Conservation (phyloP, 139 green algal genomes). For the Asterochloris sp. region DNA sequence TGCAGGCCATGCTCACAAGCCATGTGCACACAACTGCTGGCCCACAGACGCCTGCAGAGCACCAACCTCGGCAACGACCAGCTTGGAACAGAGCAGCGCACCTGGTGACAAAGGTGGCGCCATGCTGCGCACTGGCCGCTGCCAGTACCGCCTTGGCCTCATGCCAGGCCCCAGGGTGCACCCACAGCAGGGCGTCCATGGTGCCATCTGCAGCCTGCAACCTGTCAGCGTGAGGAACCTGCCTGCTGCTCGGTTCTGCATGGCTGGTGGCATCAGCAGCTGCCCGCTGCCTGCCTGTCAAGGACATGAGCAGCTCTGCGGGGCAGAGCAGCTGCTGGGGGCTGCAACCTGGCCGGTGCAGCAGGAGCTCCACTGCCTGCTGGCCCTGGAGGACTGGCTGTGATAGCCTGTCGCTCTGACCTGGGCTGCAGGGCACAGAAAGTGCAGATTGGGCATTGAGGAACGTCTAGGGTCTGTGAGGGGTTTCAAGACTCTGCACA, state of each 20-base stretch:
- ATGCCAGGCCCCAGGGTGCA: background rate
- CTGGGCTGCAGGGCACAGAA: background rate
- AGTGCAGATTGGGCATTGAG: background rate
- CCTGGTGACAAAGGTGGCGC: background rate
- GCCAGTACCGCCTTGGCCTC: constrained; percentile 2
- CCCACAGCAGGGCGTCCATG: background rate
- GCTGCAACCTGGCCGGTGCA: background rate
- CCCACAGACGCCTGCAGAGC: background rate
- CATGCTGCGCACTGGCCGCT: background rate
- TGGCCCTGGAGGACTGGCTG: background rate
- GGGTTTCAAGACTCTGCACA: background rate
- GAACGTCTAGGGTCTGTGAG: background rate
- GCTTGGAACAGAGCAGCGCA: background rate
- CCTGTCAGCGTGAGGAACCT: background rate
- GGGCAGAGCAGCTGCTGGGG: background rate
- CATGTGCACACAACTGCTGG: background rate
- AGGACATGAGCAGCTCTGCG: background rate
- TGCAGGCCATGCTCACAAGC: background rate
- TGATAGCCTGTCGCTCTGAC: background rate
- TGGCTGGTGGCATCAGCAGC: background rate
- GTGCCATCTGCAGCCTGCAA: background rate
- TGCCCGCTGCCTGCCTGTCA: background rate
- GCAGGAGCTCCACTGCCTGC: background rate
- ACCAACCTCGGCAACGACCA: background rate
- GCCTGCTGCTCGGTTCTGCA: background rate